Evolutionary conservation across 331 rosid species (phyloP), one percentile per base, ranked within the genome.

Genomic region (Quercus tomentella): DNA sequence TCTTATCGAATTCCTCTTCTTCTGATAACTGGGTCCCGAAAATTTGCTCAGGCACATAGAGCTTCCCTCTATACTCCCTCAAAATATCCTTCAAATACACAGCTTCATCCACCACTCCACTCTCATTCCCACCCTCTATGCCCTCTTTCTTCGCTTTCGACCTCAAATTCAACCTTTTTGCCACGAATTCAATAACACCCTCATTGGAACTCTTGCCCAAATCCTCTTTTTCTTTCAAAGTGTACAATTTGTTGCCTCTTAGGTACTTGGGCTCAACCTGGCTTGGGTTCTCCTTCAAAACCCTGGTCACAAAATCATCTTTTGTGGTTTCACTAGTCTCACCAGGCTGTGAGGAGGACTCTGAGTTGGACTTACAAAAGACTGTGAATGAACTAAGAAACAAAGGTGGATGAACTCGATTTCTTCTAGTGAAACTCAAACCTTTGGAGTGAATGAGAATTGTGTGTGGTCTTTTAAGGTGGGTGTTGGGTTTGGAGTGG

Each of bases 251-350:
- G 35, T 90, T 88, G 30, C 97, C 98, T 68, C 90, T 74, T 28
- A 90, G 83, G 82, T 77, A 90, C 93, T 90, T 90, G 71, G 94
- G 90, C 84, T 93, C 98, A 72, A 95, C 84, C 87, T 96, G 98
- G 89, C 92, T 91, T n/a, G 98, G 99, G 63, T 93, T 96, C 69
- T 96, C 94, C 92, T 89, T 91, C 86, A 96, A 85, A 76, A 96
- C 87, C 86, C 90, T 84, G 82, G 88, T 82, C 74, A 93, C 87
- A 80, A 91, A 96, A 90, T 96, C 99, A 7, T 89, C 91, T 54
- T 77, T 77, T 35, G 25, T 56, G 72, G 92, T 26, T 76, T 75
- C 63, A 35, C 76, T 67, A 33, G 43, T 43, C 73, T 81, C 81
- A 75, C 77, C 70, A 56, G 84, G 57, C 45, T 65, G 25, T 21